Conservation (phyloP, 176 grass and related monocot genomes). For the Lolium rigidum region DNA sequence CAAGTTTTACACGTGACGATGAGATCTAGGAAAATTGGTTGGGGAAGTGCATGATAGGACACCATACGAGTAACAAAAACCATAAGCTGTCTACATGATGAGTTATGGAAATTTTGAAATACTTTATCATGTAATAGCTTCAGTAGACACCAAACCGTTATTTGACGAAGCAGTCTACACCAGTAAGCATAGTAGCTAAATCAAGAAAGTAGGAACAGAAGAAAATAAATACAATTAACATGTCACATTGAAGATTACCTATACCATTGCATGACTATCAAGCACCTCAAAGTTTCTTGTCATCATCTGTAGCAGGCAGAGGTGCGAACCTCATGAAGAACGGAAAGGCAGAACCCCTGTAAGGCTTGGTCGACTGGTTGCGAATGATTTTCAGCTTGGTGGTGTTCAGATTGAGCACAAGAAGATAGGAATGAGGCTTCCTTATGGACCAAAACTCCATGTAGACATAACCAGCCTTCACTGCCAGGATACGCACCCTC, state of each 20-base stretch:
- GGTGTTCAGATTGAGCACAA: slow-evolving; percentile 31
- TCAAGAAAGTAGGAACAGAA: neutral
- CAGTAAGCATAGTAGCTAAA: neutral
- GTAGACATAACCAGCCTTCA: slow-evolving; percentile 29
- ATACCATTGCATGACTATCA: too few species aligned
- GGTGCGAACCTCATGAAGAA: slow-evolving; percentile 31
- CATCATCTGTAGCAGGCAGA: slow-evolving; percentile 29
- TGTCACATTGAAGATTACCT: slow-evolving; percentile 14
- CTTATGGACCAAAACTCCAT: slow-evolving; percentile 48
- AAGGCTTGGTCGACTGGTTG: neutral
- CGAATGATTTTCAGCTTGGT: neutral
- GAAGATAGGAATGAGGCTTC: slow-evolving; percentile 33
- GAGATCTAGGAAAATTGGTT: neutral
- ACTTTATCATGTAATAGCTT: neutral
- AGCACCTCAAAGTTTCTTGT: neutral
- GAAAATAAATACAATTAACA: neutral
- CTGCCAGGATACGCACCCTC: slow-evolving; percentile 27
- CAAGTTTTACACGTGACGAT: neutral
- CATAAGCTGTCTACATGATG: neutral
- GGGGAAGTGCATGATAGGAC: neutral
- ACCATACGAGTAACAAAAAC: neutral
- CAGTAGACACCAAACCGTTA: neutral
- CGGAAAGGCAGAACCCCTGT: slow-evolving; percentile 23
- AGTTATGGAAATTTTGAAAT: neutral
- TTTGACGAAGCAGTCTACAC: neutral